Evolutionary conservation across 768 basidiomycete species (phyloP), one percentile per base, ranked within the genome.

Genomic region (Paxillus ammoniavirescens): DNA sequence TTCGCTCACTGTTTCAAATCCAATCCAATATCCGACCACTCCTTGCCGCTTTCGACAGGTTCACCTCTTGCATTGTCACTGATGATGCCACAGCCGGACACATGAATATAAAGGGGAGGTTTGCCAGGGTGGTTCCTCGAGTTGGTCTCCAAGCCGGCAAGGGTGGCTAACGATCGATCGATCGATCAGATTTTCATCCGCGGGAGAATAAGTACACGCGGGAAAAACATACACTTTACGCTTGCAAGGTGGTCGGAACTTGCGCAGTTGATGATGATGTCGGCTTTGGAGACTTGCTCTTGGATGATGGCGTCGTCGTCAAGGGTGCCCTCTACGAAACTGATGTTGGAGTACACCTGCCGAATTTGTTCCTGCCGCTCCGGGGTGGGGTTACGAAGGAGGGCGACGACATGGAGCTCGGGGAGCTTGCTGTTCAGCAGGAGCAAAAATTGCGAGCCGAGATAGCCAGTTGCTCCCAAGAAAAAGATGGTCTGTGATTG

Each of bases 401-500:
- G 67, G 1, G 74, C 73, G 5, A 69, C 53, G 33, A 78, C 59
- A 49, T 65, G 69, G 33, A 70, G 60, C 6, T 68, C 54, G 0
- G 73, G 72, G 30, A 62, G 64, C 23, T 72, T 69, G 41, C 62
- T 60, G 10, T 68, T 71, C 6, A 76, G 61, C 15, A 68, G 51
- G 2, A 66, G 13, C 5, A 78, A 61, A 54, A 78, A 69, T 48
- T 77, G 72, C 17, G 72, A 75, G 18, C 75, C 75, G 36, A 77
- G 61, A 60, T 72, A 77, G 17, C 77, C 76, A 2, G 76, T 76
- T 1, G 76, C 77, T 7, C 77, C 77, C 14, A 78, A 63, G 48
- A 77, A 66, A 61, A 78, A 74, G 52, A 77, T 61, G 10, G 63
- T 61, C 21, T 49, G 61, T 21, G 48, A 33, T 15, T 42, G 54